Evolutionary conservation across 768 basidiomycete species (phyloP).

Genomic region (Hortiboletus flavorubellus): DNA sequence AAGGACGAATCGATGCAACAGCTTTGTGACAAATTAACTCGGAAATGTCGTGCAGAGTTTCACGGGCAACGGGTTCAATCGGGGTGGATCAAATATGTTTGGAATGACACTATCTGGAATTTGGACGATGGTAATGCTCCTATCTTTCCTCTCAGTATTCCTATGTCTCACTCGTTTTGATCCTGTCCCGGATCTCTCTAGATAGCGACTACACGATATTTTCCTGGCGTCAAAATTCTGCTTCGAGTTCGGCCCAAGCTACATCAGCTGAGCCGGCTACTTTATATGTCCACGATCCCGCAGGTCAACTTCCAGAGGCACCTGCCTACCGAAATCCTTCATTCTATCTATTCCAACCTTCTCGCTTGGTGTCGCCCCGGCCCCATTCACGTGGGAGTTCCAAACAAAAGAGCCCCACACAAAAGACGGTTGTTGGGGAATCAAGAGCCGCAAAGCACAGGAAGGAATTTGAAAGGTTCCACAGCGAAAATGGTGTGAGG

Average conservation of each 20-base stretch:
- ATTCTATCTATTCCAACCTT: slow-evolving; percentile 58
- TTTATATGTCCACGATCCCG: slow-evolving; percentile 62
- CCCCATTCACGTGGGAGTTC: slow-evolving; percentile 33
- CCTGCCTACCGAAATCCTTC: slow-evolving; percentile 67
- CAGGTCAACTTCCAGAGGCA: slow-evolving; percentile 52
- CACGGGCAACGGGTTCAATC: slow-evolving; percentile 60
- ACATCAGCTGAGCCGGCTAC: slow-evolving; percentile 29
- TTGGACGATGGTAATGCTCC: slow-evolving; percentile 74
- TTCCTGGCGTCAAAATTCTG: slow-evolving; percentile 60
- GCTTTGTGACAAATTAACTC: slow-evolving; percentile 68
- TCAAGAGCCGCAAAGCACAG: slow-evolving; percentile 61
- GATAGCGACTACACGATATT: slow-evolving; percentile 91
- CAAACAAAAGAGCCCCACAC: slow-evolving; percentile 41
- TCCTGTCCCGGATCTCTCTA: slow-evolving; percentile 22
- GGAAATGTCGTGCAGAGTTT: slow-evolving; percentile 59
- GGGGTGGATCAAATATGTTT: slow-evolving; percentile 88
- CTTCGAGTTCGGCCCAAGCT: slow-evolving; percentile 19
- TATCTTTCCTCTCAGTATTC: not conserved
- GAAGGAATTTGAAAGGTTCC: slow-evolving; percentile 81
- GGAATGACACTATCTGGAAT: slow-evolving; percentile 75
- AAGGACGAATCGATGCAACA: slow-evolving; percentile 61
- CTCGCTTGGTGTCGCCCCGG: slow-evolving; percentile 28
- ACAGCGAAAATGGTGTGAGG: slow-evolving; percentile 87
- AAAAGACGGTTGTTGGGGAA: slow-evolving; percentile 24
- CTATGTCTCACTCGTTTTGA: not conserved